Evolutionary conservation across 139 green algal species (phyloP).

Genomic region (Ulvella scutata): DNA sequence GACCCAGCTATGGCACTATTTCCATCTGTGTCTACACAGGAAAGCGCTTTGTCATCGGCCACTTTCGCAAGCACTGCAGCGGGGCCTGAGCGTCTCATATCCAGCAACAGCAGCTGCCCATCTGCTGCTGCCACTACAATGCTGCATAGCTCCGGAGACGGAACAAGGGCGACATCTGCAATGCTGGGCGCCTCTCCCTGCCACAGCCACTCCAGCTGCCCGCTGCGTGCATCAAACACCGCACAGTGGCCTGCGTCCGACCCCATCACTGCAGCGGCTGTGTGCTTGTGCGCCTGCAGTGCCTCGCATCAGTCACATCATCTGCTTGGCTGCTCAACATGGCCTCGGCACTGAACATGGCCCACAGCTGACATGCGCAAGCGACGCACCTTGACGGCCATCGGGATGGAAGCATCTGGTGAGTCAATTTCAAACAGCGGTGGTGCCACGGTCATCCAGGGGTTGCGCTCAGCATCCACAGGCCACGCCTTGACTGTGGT

Average conservation of each 20-base stretch:
- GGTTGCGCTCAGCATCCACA: background rate
- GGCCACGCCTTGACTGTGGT: background rate
- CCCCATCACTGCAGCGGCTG: background rate
- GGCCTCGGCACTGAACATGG: too few species aligned
- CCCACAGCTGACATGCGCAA: too few species aligned
- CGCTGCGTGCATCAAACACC: background rate
- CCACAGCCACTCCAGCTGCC: background rate
- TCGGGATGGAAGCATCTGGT: background rate
- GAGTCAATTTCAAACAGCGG: background rate
- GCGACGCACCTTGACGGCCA: background rate
- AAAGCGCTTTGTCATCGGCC: background rate
- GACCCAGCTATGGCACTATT: background rate
- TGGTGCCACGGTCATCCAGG: background rate
- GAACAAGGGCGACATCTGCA: background rate
- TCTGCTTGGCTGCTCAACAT: too few species aligned
- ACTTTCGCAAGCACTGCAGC: background rate
- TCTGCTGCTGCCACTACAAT: background rate
- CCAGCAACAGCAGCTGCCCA: background rate
- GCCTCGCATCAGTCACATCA: too few species aligned
- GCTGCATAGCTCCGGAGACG: background rate
- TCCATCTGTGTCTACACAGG: background rate
- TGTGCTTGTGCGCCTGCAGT: background rate
- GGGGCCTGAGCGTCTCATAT: background rate
- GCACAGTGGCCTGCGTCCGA: background rate
- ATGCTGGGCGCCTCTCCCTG: background rate